Evolutionary conservation across 305 asterid species (phyloP), one percentile per base, ranked within the genome.

Genomic region (Rubia peregrina): DNA sequence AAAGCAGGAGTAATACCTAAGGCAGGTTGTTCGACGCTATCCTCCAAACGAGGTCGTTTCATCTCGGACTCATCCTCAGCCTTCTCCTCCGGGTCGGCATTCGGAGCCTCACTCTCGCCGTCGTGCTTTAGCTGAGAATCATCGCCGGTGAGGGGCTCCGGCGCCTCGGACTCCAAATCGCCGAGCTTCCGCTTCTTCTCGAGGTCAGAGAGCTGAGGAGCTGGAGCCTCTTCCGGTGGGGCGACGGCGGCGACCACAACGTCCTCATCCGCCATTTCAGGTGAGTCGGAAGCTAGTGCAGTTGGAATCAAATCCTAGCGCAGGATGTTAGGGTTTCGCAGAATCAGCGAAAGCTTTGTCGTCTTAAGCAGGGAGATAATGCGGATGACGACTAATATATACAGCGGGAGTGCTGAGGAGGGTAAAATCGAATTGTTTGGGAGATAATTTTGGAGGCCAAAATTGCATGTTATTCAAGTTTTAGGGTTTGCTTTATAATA

Each of bases 131-230:
- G 22, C 46, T 79, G 83, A 46, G 65, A 55, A 30, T 68, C 76
- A 1, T 78, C 87, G 17, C 87, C 76, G 62, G 68, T 76, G 36
- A 74, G 73, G 3, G 64, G 56, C 67, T 75, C 75, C 40, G 71
- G 71, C 59, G 67, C 77, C 73, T 74, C 80, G 24, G 79, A 79
- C 78, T 88, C 98, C 84, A 89, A 76, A 75, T 92, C 96, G 8
- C 85, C 96, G 24, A 84, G 91, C 88, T 92, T 92, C 65, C 96
- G 80, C 78, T 92, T 92, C 80, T 83, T 71, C 16, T 71, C 88
- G 65, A 81, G 79, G 55, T 91, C 95, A 65, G 83, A 71, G 14
- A 76, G 36, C 60, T 74, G 62, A 38, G 72, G 59, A 51, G 67
- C 72, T 9, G 77, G 71, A 8, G 83, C 67, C 61, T 69, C 76